Base-by-base conservation (phyloP, 768 basidiomycete genomes). In the Mycena capillaripes region DNA sequence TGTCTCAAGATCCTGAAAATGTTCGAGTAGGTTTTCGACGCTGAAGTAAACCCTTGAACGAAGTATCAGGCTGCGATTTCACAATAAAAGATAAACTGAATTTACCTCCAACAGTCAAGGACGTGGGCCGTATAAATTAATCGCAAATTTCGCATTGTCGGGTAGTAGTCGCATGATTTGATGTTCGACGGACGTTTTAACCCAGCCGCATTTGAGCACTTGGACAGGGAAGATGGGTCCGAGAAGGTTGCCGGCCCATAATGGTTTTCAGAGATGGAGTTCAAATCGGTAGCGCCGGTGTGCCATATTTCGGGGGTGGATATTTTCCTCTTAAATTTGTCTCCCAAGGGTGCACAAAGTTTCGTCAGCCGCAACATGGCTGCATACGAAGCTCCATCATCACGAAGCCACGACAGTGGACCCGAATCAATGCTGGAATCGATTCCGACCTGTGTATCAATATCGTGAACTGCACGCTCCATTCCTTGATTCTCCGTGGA, bases 221-320 rank as follows among this genome's bases (percentile, higher is more conserved):
- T 62, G 16, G 75, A 75, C 1, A 75, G 64, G 3, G 75, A 73
- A 0, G 75, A 75, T 1, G 75, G 75, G 50, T 75, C 68, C 0
- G 16, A n/a, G n/a, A n/a, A n/a, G n/a, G n/a, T n/a, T n/a, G n/a
- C n/a, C n/a, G n/a, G n/a, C n/a, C n/a, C n/a, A 9, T 72, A 73
- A 48, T 75, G 74, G 36, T 75, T 75, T 7, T 16, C 30, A 0
- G 71, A 61, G 1, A 38, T 48, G 0, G 69, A 56, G 23, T 70
- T 73, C 16, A 73, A 32, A 11, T 63, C 57, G 1, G 75, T 76
- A 8, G 68, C 57, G 4, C 72, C 48, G 6, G 55, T 74, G 52
- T 76, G 75, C 75, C 72, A 76, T 14, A 74, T 62, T 38, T 76
- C 72, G 0, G 64, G 67, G 1, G 70, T 69, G 0, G 53, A 5